Percentiles rank a stretch among this genome's conserved stretches.
phyloP scores from a whole-genome alignment of 768 basidiomycete genomes.

The Pleurotus giganteus region DNA sequence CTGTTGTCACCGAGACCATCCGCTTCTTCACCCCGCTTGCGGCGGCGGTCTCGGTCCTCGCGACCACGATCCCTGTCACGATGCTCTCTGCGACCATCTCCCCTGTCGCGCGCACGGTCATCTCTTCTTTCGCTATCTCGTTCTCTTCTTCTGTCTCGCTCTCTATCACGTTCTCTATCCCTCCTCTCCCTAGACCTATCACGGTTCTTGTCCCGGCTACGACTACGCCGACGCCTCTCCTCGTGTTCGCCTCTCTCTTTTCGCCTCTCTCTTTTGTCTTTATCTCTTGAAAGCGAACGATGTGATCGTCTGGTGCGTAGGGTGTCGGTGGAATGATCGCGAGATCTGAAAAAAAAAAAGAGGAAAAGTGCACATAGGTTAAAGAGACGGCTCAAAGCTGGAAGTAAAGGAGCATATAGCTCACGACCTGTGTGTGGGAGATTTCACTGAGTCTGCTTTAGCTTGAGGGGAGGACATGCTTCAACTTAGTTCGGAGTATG shows the following conservation, averaged over 20 bases:
- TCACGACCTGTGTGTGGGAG: slow-evolving; percentile 61
- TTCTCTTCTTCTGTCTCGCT: slow-evolving; percentile 49
- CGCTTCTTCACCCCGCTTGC: slow-evolving; percentile 66
- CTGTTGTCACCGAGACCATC: slow-evolving; percentile 43
- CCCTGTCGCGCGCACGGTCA: slow-evolving; percentile 48
- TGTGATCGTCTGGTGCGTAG: slow-evolving; percentile 71
- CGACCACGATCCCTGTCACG: slow-evolving; percentile 46
- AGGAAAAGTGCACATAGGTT: not conserved
- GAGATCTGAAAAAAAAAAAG: slow-evolving; percentile 41
- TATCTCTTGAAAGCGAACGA: slow-evolving; percentile 66
- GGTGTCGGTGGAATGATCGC: slow-evolving; percentile 77
- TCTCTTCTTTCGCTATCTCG: slow-evolving; percentile 48
- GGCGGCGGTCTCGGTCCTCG: slow-evolving; percentile 55
- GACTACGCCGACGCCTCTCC: slow-evolving; percentile 61
- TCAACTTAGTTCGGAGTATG: not conserved
- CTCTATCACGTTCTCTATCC: slow-evolving; percentile 44
- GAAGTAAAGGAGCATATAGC: slow-evolving; percentile 21
- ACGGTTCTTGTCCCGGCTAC: slow-evolving; percentile 48
- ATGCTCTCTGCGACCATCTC: slow-evolving; percentile 54
- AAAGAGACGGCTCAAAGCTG: not conserved
- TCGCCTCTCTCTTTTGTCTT: slow-evolving; percentile 53
- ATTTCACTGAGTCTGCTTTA: slow-evolving; percentile 65
- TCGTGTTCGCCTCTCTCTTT: slow-evolving; percentile 53
- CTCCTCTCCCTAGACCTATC: slow-evolving; percentile 48
- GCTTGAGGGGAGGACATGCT: slow-evolving; percentile 27